Percentiles rank a stretch among this genome's conserved stretches.
Conservation (phyloP, 2,329 filamentous ascomycete genomes). For the Coniochaeta sp. region DNA sequence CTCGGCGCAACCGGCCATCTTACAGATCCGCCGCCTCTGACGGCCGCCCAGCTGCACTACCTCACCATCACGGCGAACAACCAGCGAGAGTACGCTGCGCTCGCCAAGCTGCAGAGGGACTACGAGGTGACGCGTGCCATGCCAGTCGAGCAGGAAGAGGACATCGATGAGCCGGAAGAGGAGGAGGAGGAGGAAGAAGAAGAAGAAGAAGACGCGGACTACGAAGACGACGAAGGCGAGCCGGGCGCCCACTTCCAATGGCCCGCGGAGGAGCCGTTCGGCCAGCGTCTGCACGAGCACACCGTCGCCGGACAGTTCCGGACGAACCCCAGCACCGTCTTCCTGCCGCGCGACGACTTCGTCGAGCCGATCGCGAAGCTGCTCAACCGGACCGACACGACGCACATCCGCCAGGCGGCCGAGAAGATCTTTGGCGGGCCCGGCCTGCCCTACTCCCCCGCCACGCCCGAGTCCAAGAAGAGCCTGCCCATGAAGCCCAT, state of each 20-base stretch:
- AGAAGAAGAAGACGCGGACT: constrained; percentile 28
- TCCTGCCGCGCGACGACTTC: constrained; percentile 64
- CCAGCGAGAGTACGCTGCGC: constrained; percentile 46
- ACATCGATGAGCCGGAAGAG: constrained; percentile 27
- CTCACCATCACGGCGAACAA: constrained; percentile 43
- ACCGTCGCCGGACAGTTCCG: constrained; percentile 69
- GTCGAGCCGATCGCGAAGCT: constrained; percentile 63
- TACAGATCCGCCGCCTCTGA: constrained; percentile 15
- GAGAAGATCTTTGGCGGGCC: constrained; percentile 69
- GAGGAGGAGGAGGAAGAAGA: constrained; percentile 20
- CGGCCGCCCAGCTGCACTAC: constrained; percentile 30
- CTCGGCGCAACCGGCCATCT: constrained; percentile 7
- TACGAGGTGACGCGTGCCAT: constrained; percentile 35
- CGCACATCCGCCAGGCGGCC: constrained; percentile 68
- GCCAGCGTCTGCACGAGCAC: constrained; percentile 62
- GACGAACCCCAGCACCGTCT: constrained; percentile 65
- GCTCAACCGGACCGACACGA: constrained; percentile 59
- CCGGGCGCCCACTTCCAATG: constrained; percentile 20
- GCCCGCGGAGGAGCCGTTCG: constrained; percentile 12
- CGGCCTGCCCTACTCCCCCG: constrained; percentile 68
- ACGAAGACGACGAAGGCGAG: constrained; percentile 21
- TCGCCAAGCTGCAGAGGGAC: constrained; percentile 48
- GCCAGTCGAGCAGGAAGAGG: constrained; percentile 18
- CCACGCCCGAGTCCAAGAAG: constrained; percentile 54
- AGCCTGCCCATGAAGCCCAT: constrained; percentile 57